phyloP scores from a whole-genome alignment of 306 rosid species.

The Morella rubra region DNA sequence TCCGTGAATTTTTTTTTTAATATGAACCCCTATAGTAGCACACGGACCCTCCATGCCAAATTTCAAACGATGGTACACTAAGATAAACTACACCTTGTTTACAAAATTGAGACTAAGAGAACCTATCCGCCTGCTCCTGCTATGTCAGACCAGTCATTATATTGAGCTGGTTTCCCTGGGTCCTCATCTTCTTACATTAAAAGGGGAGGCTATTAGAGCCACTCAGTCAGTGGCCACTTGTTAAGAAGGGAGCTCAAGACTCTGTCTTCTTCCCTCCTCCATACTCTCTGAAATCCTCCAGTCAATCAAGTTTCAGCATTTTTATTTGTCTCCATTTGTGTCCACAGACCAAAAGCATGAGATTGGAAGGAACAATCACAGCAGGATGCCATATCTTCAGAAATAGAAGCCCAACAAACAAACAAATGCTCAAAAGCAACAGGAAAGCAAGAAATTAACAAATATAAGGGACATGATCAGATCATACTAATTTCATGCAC shows the following conservation, averaged over 20 bases:
- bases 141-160: not conserved
- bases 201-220: not conserved
- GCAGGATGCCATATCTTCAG: not conserved
- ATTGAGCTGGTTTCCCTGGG: not conserved
- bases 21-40: not conserved
- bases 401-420: not conserved
- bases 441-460: not conserved
- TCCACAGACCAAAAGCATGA: not conserved
- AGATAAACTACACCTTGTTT: not conserved
- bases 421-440: not conserved
- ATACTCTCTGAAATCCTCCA: not conserved
- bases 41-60: not conserved
- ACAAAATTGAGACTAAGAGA: not conserved
- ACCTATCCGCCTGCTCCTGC: not conserved
- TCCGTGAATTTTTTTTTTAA: not conserved
- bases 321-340: slow-evolving; percentile 10
- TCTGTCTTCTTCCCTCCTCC: slow-evolving; percentile 5
- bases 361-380: not conserved
- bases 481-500: not conserved
- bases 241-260: slow-evolving; percentile 9
- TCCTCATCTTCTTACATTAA: not conserved
- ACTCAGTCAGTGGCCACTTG: not conserved
- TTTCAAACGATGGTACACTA: not conserved
- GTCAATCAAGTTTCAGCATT: slow-evolving; percentile 13
- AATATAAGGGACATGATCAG: not conserved